Evolutionary conservation across 2,329 filamentous ascomycete genomes (phyloP).

Genomic region (Didymella lethalis): DNA sequence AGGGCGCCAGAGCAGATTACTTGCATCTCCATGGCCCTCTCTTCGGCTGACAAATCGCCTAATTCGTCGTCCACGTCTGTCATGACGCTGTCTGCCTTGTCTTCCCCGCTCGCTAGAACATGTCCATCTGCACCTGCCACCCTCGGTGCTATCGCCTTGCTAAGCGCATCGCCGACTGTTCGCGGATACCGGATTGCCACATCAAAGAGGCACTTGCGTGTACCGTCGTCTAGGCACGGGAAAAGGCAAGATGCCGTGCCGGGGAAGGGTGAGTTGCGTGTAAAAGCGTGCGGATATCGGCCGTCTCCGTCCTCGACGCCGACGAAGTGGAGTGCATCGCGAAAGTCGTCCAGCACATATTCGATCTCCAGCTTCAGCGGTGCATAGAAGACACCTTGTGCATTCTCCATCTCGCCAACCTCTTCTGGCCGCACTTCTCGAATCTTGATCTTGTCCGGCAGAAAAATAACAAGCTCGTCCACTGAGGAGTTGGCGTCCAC

Average conservation of each 20-base stretch:
- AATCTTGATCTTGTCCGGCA: constrained; percentile 69
- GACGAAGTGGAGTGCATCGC: constrained; percentile 91
- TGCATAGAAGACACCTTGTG: constrained; percentile 57
- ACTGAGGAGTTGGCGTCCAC: constrained; percentile 57
- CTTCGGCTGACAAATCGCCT: constrained; percentile 70
- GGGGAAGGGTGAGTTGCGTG: constrained; percentile 78
- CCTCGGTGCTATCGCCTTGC: constrained; percentile 44
- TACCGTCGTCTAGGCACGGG: constrained; percentile 88
- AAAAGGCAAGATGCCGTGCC: constrained; percentile 87
- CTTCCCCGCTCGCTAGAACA: constrained; percentile 29
- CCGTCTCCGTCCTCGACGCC: constrained; percentile 80
- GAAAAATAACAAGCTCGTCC: constrained; percentile 65
- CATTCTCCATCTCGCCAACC: constrained; percentile 43
- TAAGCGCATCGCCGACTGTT: constrained; percentile 79
- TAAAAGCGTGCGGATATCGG: constrained; percentile 91
- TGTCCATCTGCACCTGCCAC: constrained; percentile 26
- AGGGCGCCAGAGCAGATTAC: constrained; percentile 91
- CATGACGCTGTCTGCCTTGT: constrained; percentile 46
- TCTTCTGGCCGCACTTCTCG: constrained; percentile 66
- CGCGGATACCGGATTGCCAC: constrained; percentile 85
- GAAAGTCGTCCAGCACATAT: constrained; percentile 76
- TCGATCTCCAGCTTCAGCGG: constrained; percentile 74
- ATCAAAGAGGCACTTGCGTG: constrained; percentile 84
- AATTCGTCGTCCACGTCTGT: constrained; percentile 49
- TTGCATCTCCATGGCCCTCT: constrained; percentile 85